A percentile compares a stretch with the other conserved stretches of the same genome.
Conservation (phyloP, 2,329 filamentous ascomycete genomes). For the Fusarium abutilonis region DNA sequence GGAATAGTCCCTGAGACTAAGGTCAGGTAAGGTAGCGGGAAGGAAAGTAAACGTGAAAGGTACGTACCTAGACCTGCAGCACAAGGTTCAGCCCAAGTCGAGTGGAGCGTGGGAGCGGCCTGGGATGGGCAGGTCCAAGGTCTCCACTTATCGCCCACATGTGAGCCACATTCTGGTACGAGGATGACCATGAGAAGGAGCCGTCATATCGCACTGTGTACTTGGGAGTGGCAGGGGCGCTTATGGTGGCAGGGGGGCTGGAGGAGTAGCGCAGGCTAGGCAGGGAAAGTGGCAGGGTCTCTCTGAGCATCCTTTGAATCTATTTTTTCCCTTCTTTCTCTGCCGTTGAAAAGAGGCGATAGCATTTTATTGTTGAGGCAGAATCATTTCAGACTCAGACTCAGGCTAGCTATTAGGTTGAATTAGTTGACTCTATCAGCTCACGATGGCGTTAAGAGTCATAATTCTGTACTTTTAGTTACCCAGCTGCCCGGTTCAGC, state of each 20-base stretch:
- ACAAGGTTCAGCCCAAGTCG: conserved; percentile 33
- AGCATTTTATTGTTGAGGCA: conserved; percentile 13
- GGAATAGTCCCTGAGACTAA: conserved; percentile 18
- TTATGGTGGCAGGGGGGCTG: conserved; percentile 25
- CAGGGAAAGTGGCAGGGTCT: conserved; percentile 24
- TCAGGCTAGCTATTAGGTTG: conserved; percentile 15
- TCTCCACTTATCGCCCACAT: conserved; percentile 22
- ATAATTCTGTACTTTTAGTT: neutral
- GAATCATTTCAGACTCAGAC: neutral
- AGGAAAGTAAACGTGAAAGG: no score
- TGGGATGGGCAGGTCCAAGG: neutral
- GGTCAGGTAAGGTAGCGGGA: no score
- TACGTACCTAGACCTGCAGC: conserved; percentile 2
- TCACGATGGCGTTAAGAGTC: neutral
- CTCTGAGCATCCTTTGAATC: conserved; percentile 13
- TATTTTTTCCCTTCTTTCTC: neutral
- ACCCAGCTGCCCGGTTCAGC: conserved; percentile 9
- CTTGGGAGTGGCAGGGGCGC: conserved; percentile 28
- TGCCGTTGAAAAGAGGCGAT: conserved; percentile 30
- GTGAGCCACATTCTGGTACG: conserved; percentile 42
- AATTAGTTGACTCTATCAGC: neutral
- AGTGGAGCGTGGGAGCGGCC: conserved; percentile 6
- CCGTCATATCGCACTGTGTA: conserved; percentile 29
- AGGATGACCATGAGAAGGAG: conserved; percentile 21
- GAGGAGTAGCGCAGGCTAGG: conserved; percentile 8